Evolutionary conservation across 805 yeast species (phyloP).

Genomic region (Soucietia sequanensis): DNA sequence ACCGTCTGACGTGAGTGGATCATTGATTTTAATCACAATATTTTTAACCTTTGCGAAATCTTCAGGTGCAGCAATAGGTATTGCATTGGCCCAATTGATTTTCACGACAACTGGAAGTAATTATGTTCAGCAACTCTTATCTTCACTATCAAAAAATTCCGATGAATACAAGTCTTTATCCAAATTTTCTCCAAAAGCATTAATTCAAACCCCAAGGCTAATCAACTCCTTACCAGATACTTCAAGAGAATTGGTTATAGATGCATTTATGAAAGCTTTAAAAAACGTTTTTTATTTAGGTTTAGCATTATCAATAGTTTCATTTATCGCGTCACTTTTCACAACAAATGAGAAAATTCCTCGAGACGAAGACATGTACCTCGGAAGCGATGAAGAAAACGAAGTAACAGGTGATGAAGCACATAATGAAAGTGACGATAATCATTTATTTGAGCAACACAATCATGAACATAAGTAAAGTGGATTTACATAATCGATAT

Average conservation of each 20-base stretch:
- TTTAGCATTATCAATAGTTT: slow-evolving; percentile 32
- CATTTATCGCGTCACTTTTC: slow-evolving; percentile 32
- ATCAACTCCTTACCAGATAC: slow-evolving; percentile 23
- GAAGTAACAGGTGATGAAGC: slow-evolving; percentile 1
- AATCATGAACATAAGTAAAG: too few species aligned
- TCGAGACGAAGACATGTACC: slow-evolving; percentile 18
- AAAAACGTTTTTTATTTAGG: slow-evolving; percentile 40
- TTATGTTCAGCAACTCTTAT: slow-evolving; percentile 12
- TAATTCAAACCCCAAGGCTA: slow-evolving; percentile 25
- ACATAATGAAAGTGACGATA: too few species aligned
- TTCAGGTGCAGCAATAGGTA: slow-evolving; percentile 31
- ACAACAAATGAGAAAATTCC: slow-evolving; percentile 46
- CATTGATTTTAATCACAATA: slow-evolving; percentile 33
- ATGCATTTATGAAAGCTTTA: slow-evolving; percentile 37
- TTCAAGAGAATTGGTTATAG: slow-evolving; percentile 20
- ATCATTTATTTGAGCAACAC: too few species aligned
- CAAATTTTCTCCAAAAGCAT: slow-evolving; percentile 10
- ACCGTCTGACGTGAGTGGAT: slow-evolving; percentile 34
- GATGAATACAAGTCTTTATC: slow-evolving; percentile 13
- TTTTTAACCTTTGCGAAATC: slow-evolving; percentile 33
- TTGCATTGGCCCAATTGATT: slow-evolving; percentile 31
- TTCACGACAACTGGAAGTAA: slow-evolving; percentile 18
- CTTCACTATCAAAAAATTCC: slow-evolving; percentile 8
- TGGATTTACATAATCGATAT: too few species aligned
- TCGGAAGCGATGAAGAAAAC: slow-evolving; percentile 8